Base-by-base conservation (phyloP, 176 grass and related monocot species). In the Oryza rufipogon region DNA sequence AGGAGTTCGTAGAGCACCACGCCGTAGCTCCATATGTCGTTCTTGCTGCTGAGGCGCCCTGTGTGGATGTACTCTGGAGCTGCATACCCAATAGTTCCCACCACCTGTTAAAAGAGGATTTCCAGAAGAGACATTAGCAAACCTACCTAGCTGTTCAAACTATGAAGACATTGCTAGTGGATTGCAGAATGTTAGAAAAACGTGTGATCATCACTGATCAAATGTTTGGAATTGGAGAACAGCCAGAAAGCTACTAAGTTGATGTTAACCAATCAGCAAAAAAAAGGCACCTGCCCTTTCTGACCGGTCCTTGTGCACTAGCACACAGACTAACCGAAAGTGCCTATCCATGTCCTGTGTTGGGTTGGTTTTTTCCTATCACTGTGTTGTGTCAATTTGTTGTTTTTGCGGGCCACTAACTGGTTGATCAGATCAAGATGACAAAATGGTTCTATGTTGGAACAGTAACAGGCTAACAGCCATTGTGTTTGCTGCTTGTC, bases 61-160 rank as follows among this genome's bases (percentile, higher is more conserved):
- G 96, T 98, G 14, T 95, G 93, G 83, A 98, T 91, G 64, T 98
- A 98, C 83, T 98, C 96, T 13, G 96, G 96, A 88, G 96, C 91
- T 78, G 93, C 93, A 51, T 98, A 98, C 66, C 96, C 96, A 66
- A 93, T 89, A 70, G 96, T 98, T 42, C 96, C 96, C 66, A 95
- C 87, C 78, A 98, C 85, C 93, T 98, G 89, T 90, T 75, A 64
- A 54, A 77, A 46, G 36, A 83, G 19, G 36, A 20, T 42, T 61
- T 76, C 15, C 34, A 16, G 39, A 70, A 44, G 16, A 74, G 47
- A 11, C 33, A 65, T 47, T 52, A 88, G 39, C 39, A 49, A 2
- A 73, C 64, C 23, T 66, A 81, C 44, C 19, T 28, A 76, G n/a
- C 11, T 19, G 46, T 82, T 83, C 2, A n/a, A 79, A 23, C 6